Evolutionary conservation across 2,329 filamentous ascomycete genomes (phyloP), one percentile per base, ranked within the genome.

Genomic region (Cladosporium austrohemisphaericum): DNA sequence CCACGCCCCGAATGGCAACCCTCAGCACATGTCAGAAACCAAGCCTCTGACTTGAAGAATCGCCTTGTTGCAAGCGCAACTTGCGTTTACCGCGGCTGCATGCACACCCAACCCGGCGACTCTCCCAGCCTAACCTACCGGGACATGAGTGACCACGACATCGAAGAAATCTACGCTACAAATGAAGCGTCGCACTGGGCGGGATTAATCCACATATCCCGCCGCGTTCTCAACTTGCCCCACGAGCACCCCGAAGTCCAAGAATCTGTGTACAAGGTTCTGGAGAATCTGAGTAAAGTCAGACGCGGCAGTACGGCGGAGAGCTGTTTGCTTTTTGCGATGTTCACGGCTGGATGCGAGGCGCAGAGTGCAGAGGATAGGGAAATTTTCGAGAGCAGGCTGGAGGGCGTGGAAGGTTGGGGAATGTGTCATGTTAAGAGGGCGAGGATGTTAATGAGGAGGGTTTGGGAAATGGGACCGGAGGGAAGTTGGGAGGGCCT

Each of bases 291-390:
- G 53, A 72, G 73, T 18, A 78, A 77, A 29, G 80, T 93, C 41
- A 71, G 80, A 10, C 70, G 75, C 10, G 84, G 85, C 5, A 83
- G 83, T 23, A 82, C 81, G 13, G 86, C 86, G 0, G 88, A 92
- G 66, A 83, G 81, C 7, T 88, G 86, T 60, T 70, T 88, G 14
- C 66, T 93, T 31, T 91, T 93, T 56, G 88, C 88, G 0, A 82
- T 93, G 69, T 93, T 93, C 66, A 87, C 86, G 1, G 88, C 88
- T 1, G 88, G 88, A 0, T 91, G 86, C 56, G 86, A 93, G 64
- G 81, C 83, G 1, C 70, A 71, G 49, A 77, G 82, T 41, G 60
- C 71, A 26, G 68, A 67, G 2, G 78, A 85, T 57, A 74, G 82
- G 41, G 69, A 70, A 19, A 75, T 80, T 59, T 80, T 92, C 29